Evolutionary conservation across 306 rosid genomes (phyloP), one percentile per base, ranked within the genome.

Genomic region (Dalbergia cultrata): DNA sequence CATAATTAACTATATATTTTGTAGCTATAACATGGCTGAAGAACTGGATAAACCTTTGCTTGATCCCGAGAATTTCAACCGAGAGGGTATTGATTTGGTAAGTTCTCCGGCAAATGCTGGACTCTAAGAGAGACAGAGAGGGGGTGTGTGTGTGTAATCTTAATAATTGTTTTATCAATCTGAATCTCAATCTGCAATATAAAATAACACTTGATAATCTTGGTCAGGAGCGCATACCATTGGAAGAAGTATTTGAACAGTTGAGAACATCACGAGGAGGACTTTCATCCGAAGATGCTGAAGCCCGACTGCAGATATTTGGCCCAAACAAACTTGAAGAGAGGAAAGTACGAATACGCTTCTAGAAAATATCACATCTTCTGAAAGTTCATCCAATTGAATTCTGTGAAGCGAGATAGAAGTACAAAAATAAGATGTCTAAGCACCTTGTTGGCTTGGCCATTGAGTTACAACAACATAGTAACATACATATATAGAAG

Each of bases 71-170:
- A 87, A 83, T 88, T 91, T 93, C 88, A 84, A 86, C 37, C 85
- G 92, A 26, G 97, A 93, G 1, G 97, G 90, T 19, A 83, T 93
- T 19, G 97, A 93, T 87, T 87, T 93, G 94, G 97, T 93, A 81
- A 37, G 88, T 61, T 72, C 21, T 52, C 61, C 33, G 44, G 43
- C 71, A 71, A 58, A 67, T 56, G 16, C 61, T n/a, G 10, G 22
- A 5, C 53, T 54, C 63, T 31, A 26, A 26, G 31, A 26, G 31
- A 26, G 31, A 26, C 1, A 22, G 26, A 22, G 26, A 22, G 31
- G 1, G 31, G 1, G 31, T 26, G 9, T 21, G 19, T 5, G 58
- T 4, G 12, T 37, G 5, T 49, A 12, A 10, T 35, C 35, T 62
- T 43, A 17, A 4, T 39, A 31, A 45, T 66, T 77, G 54, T 56